Conservation (phyloP, 306 rosid species). For the Vigna angularis region DNA sequence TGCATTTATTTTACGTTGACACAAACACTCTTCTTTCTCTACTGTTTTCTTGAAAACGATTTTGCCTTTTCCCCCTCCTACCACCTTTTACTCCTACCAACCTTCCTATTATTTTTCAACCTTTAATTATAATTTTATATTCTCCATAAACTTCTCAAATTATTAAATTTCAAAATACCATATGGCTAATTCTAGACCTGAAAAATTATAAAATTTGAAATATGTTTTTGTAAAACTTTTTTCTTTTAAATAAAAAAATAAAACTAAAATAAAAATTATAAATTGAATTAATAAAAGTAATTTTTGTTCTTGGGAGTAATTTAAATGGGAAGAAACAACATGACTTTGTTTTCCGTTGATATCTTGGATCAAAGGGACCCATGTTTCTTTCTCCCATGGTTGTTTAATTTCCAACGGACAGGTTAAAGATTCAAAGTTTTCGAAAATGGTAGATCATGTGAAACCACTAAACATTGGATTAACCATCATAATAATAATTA, state of each 20-base stretch:
- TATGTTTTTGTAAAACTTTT: no score
- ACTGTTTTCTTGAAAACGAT: conserved; percentile 43
- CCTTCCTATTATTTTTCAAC: neutral
- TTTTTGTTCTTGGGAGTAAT: no score
- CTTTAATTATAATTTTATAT: no score
- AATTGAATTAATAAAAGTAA: no score
- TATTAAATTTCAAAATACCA: no score
- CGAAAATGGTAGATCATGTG: neutral
- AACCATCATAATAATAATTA: neutral
- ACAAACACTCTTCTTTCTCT: conserved; percentile 31
- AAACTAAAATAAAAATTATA: no score
- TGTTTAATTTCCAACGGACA: neutral
- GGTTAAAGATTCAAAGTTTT: neutral
- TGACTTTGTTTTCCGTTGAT: neutral
- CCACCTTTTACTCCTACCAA: conserved; percentile 27
- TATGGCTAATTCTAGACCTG: no score
- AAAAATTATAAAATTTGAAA: no score
- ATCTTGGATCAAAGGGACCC: neutral
- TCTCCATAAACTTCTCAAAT: no score
- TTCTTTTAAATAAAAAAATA: no score
- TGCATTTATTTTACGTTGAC: conserved; percentile 49
- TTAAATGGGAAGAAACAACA: no score
- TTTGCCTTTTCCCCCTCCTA: conserved; percentile 44
- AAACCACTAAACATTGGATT: no score
- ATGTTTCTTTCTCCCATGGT: neutral